Conservation (phyloP, 1,139 yeast species). For the Zhuliangozyma parablackwelliae region DNA sequence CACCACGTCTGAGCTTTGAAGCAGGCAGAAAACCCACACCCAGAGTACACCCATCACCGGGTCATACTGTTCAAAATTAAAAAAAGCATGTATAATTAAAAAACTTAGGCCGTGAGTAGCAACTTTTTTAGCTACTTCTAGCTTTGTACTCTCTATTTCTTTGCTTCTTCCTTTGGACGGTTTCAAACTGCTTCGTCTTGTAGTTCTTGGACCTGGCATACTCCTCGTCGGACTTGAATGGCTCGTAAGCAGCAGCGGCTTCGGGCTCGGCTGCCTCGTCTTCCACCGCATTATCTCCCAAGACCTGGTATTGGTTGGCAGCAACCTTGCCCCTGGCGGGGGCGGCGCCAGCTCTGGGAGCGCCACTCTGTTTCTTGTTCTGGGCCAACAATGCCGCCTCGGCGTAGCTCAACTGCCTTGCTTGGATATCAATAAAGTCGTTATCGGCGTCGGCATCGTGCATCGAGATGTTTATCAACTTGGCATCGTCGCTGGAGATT, state of each 20-base stretch:
- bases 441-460: constrained; percentile 21
- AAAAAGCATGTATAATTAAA: too few relatives aligned
- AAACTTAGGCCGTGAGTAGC: too few relatives aligned
- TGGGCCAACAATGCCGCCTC: constrained; percentile 37
- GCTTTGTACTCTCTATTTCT: constrained; percentile 5
- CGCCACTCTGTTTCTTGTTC: constrained; percentile 9
- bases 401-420: constrained; percentile 38
- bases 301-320: constrained; percentile 8
- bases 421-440: constrained; percentile 36
- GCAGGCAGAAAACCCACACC: too few relatives aligned
- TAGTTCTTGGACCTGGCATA: constrained; percentile 9
- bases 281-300: constrained; percentile 2
- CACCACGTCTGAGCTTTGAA: too few relatives aligned
- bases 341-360: background rate
- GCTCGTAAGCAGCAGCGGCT: constrained; percentile 2
- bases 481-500: constrained; percentile 23
- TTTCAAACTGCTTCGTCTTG: constrained; percentile 11
- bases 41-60: too few relatives aligned
- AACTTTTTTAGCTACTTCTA: too few relatives aligned
- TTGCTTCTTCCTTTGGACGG: constrained; percentile 12
- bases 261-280: background rate
- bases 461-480: constrained; percentile 35
- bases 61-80: too few relatives aligned
- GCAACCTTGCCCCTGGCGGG: constrained; percentile 5
- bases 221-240: constrained; percentile 9